Percentiles rank a stretch among this genome's conserved stretches.
Evolutionary conservation across 768 basidiomycete genomes (phyloP).

Genomic region (Nidula microcarpa): DNA sequence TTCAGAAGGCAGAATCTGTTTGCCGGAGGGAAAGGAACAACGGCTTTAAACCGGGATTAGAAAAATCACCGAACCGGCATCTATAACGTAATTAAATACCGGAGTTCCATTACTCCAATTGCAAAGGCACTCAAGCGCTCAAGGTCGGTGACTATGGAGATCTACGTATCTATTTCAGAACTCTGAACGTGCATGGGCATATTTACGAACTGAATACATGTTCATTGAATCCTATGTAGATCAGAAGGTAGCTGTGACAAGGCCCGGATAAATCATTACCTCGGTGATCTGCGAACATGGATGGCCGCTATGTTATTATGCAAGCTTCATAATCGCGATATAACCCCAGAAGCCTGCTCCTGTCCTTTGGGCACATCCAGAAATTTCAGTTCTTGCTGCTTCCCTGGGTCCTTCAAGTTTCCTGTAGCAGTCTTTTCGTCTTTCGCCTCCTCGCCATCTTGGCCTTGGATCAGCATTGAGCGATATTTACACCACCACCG

Average conservation of each 20-base stretch:
- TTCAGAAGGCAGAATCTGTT: constrained; percentile 7
- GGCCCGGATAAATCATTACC: too few relatives aligned
- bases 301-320: too few relatives aligned
- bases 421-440: background rate
- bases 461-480: background rate
- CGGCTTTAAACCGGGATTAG: constrained; percentile 3
- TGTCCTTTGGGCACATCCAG: background rate
- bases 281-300: too few relatives aligned
- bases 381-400: background rate
- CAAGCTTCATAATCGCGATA: background rate
- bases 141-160: too few relatives aligned
- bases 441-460: background rate
- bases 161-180: too few relatives aligned
- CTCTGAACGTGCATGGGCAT: too few relatives aligned
- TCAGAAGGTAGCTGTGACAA: too few relatives aligned
- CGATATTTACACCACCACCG: constrained; percentile 66
- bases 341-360: background rate
- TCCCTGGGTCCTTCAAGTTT: background rate
- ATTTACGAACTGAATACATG: too few relatives aligned
- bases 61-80: background rate
- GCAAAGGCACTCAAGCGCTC: too few relatives aligned
- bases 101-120: background rate
- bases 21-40: constrained; percentile 6
- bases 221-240: too few relatives aligned
- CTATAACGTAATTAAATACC: background rate